phyloP scores from a whole-genome alignment of 2,329 filamentous ascomycete species.

The Neofusicoccum ribis region DNA sequence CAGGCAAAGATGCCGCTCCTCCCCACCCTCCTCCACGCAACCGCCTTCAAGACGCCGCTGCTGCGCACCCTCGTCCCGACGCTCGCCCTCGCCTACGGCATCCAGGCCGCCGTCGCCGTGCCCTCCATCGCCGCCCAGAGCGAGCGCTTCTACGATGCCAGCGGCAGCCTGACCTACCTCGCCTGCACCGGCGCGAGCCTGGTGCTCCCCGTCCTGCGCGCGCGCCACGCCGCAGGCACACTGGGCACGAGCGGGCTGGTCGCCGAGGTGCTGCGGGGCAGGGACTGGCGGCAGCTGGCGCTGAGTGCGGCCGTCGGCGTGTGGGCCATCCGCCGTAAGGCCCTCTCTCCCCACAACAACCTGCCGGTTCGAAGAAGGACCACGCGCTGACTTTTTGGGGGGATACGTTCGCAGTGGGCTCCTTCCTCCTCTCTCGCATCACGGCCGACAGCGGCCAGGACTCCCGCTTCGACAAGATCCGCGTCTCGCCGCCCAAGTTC shows the following conservation, averaged over 20 bases:
- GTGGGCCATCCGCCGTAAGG: conserved; percentile 61
- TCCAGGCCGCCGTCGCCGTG: conserved; percentile 63
- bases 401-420: conserved; percentile 52
- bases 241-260: conserved; percentile 36
- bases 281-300: conserved; percentile 63
- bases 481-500: conserved; percentile 55
- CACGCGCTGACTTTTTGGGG: too few species aligned
- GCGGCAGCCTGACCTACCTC: conserved; percentile 66
- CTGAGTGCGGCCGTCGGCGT: conserved; percentile 57
- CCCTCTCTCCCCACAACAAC: too few species aligned
- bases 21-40: conserved; percentile 57
- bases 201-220: conserved; percentile 60
- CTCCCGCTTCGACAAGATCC: conserved; percentile 58
- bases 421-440: conserved; percentile 64
- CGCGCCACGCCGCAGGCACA: conserved; percentile 48
- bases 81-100: conserved; percentile 61
- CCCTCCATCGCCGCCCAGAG: conserved; percentile 62
- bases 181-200: conserved; percentile 63
- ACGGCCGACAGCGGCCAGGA: conserved; percentile 58
- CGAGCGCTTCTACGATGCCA: conserved; percentile 69
- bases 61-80: conserved; percentile 63
- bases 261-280: conserved; percentile 32
- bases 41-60: conserved; percentile 63
- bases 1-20: conserved; percentile 36
- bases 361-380: too few species aligned